These are phyloP conservation scores for Cyberlindnera samutprakarnensis DNA, from an alignment of 805 yeast genomes.

Conservation along the genomic window DNA sequence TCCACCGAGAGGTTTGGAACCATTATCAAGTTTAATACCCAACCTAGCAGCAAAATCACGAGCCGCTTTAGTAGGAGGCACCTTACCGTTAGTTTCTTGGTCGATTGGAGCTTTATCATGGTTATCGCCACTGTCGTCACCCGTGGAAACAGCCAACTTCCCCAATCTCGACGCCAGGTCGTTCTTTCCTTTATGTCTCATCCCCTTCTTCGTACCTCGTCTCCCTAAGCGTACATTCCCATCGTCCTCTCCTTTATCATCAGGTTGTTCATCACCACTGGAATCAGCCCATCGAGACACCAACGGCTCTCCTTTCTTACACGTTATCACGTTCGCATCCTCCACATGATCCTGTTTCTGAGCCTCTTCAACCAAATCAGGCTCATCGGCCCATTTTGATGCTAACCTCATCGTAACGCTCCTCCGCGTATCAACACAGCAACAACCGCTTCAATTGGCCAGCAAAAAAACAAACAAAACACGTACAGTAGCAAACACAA, in stretches of 20 bases:
- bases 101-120: constrained; percentile 5
- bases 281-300: constrained; percentile 18
- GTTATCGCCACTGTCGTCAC: neutral
- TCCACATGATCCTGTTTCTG: constrained; percentile 11
- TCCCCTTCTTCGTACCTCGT: too few relatives aligned
- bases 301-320: constrained; percentile 14
- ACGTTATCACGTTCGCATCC: constrained; percentile 6
- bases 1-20: too few relatives aligned
- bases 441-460: too few relatives aligned
- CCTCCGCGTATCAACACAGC: too few relatives aligned
- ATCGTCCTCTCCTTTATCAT: constrained; percentile 2
- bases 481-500: too few relatives aligned
- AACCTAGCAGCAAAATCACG: constrained; percentile 18
- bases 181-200: constrained; percentile 1
- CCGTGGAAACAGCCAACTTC: too few relatives aligned
- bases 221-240: too few relatives aligned
- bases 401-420: constrained; percentile 8
- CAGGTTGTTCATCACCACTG: constrained; percentile 9
- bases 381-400: constrained; percentile 21
- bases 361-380: constrained; percentile 11
- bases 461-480: too few relatives aligned
- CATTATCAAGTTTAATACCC: too few relatives aligned
- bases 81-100: constrained; percentile 8
- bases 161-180: too few relatives aligned
- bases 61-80: constrained; percentile 16